A percentile compares a stretch with the other conserved stretches of the same genome.
phyloP scores from a whole-genome alignment of 495 filamentous ascomycete genomes.

The Lepidopterella palustris region DNA sequence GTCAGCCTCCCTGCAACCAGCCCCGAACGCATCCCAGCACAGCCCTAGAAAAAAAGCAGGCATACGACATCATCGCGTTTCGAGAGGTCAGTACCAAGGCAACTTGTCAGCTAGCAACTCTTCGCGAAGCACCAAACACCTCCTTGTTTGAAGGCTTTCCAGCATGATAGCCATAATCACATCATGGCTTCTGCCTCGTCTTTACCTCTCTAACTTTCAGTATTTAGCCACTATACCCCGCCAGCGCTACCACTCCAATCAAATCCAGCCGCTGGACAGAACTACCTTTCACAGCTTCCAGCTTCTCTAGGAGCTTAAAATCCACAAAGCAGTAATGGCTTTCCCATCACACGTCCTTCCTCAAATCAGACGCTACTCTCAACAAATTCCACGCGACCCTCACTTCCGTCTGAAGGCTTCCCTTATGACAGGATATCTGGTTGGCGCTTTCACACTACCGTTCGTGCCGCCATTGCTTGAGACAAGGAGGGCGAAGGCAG shows the following conservation, averaged over 20 bases:
- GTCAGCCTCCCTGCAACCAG: too few species aligned
- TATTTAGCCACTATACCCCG: background rate
- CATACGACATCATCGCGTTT: background rate
- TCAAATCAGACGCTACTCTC: constrained; percentile 26
- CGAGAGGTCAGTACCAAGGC: background rate
- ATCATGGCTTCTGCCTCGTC: background rate
- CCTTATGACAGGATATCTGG: constrained; percentile 27
- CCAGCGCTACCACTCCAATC: background rate
- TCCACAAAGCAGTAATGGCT: constrained; percentile 9
- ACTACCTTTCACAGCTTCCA: background rate
- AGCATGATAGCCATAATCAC: background rate
- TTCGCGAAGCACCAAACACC: background rate
- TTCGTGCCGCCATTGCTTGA: constrained; percentile 69
- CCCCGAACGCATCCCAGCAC: background rate
- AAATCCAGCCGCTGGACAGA: background rate
- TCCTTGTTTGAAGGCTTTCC: background rate
- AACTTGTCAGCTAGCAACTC: background rate
- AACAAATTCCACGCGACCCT: constrained; percentile 26
- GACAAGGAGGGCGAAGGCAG: constrained; percentile 19
- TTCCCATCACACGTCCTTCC: constrained; percentile 19
- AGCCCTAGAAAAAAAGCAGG: too few species aligned
- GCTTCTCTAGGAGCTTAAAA: background rate
- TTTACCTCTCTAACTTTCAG: background rate
- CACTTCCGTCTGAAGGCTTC: constrained; percentile 24
- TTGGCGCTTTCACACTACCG: constrained; percentile 51